Conservation (phyloP, 495 filamentous ascomycete genomes). For the Clohesyomyces aquaticus region DNA sequence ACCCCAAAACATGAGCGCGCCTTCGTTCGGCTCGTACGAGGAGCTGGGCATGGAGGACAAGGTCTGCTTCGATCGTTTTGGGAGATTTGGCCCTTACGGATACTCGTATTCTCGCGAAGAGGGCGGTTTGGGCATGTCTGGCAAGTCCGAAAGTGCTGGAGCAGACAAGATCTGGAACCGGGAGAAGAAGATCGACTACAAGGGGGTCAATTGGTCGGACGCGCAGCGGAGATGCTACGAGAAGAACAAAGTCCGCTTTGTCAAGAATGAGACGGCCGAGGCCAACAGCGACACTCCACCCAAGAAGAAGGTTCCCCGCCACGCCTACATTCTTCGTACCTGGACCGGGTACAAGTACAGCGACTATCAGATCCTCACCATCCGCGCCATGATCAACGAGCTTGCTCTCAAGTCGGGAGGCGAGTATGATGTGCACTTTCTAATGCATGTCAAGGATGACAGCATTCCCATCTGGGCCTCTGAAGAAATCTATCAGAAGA, state of each 20-base stretch:
- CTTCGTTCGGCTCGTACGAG: slow-evolving; percentile 47
- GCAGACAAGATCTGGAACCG: slow-evolving; percentile 44
- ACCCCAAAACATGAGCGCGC: slow-evolving; percentile 47
- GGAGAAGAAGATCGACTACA: slow-evolving; percentile 46
- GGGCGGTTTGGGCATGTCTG: slow-evolving; percentile 46
- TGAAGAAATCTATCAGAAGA: slow-evolving; percentile 54
- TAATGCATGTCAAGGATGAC: slow-evolving; percentile 62
- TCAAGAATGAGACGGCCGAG: slow-evolving; percentile 25
- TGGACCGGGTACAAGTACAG: slow-evolving; percentile 49
- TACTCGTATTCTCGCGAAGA: slow-evolving; percentile 46
- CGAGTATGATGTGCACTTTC: slow-evolving; percentile 62
- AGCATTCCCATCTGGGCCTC: slow-evolving; percentile 58
- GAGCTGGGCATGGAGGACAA: slow-evolving; percentile 47
- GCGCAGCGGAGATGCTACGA: slow-evolving; percentile 48
- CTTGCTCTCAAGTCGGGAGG: slow-evolving; percentile 57
- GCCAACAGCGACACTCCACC: slow-evolving; percentile 15
- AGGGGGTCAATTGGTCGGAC: slow-evolving; percentile 44
- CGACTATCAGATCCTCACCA: slow-evolving; percentile 47
- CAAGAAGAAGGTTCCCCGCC: slow-evolving; percentile 45
- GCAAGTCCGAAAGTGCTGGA: slow-evolving; percentile 43
- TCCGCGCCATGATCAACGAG: slow-evolving; percentile 62
- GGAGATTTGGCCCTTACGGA: slow-evolving; percentile 49
- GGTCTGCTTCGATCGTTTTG: slow-evolving; percentile 51
- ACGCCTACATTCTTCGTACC: slow-evolving; percentile 49
- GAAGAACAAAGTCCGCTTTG: slow-evolving; percentile 50